These are phyloP conservation scores for Floccularia luteovirens DNA, from an alignment of 768 basidiomycete genomes.

Conservation along the genomic window DNA sequence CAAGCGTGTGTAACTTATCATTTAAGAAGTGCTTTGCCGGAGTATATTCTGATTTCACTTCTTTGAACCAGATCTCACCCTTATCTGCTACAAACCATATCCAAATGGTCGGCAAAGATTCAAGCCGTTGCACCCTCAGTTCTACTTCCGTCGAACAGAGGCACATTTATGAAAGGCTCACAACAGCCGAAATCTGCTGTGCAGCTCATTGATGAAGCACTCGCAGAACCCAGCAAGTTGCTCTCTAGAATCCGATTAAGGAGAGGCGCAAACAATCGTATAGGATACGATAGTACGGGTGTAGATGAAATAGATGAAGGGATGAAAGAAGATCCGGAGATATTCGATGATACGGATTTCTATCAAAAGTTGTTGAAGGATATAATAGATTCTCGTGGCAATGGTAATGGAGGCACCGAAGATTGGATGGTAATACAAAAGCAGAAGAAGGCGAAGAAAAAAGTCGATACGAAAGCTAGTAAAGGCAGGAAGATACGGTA, in stretches of 20 bases:
- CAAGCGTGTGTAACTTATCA: constrained; percentile 31
- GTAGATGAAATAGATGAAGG: constrained; percentile 23
- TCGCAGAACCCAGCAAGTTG: constrained; percentile 49
- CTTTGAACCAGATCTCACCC: constrained; percentile 44
- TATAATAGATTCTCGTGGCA: constrained; percentile 69
- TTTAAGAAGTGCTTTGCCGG: not conserved
- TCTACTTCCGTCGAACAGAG: constrained; percentile 63
- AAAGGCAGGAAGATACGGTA: constrained; percentile 91
- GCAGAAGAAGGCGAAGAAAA: constrained; percentile 70
- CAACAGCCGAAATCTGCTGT: constrained; percentile 57
- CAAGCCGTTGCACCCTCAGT: constrained; percentile 84
- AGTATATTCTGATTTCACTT: not conserved
- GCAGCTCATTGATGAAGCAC: constrained; percentile 71
- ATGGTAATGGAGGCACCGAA: constrained; percentile 31
- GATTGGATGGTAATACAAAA: constrained; percentile 64
- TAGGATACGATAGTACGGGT: constrained; percentile 23
- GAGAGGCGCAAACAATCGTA: constrained; percentile 37
- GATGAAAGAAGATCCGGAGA: constrained; percentile 29
- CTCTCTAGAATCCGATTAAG: constrained; percentile 56
- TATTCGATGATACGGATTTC: constrained; percentile 89
- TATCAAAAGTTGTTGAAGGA: constrained; percentile 90
- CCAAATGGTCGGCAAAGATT: constrained; percentile 95
- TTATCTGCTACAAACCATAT: constrained; percentile 66
- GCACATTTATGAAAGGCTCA: constrained; percentile 54
- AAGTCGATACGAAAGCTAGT: constrained; percentile 92